A percentile compares a stretch with the other conserved stretches of the same genome.
Evolutionary conservation across 345 rosid species (phyloP).

Genomic region (Orychophragmus violaceus): DNA sequence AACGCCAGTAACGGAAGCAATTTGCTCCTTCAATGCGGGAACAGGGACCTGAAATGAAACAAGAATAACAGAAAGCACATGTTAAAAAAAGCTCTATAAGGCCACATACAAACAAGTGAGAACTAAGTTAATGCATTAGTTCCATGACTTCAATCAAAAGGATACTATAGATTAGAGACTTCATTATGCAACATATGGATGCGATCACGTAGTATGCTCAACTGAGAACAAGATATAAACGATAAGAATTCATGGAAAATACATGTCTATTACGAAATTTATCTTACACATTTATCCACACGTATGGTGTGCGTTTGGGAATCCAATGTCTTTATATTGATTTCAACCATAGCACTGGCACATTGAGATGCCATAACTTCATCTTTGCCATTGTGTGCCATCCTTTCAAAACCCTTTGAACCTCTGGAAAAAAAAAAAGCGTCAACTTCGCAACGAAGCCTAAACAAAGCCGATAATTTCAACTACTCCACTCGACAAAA

Average conservation of each 20-base stretch:
- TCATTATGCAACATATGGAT: conserved; percentile 10
- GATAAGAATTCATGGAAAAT: not conserved
- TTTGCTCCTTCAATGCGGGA: conserved; percentile 60
- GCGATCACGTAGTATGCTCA: not conserved
- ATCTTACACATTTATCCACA: conserved; percentile 50
- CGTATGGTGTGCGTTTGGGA: conserved; percentile 46
- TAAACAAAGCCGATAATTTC: not conserved
- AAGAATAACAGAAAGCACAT: not conserved
- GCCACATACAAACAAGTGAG: not conserved
- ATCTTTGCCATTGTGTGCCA: conserved; percentile 40
- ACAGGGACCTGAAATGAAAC: conserved; percentile 41
- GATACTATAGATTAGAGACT: not conserved
- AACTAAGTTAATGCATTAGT: not conserved
- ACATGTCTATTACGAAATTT: not conserved
- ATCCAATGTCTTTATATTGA: conserved; percentile 54
- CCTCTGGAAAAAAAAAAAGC: not conserved
- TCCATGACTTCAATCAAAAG: not conserved
- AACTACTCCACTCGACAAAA: too few species aligned
- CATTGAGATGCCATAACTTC: conserved; percentile 30
- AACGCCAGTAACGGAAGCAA: conserved; percentile 53
- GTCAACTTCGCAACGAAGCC: not conserved
- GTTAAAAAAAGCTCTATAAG: not conserved
- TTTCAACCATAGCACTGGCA: conserved; percentile 46
- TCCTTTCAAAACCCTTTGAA: conserved; percentile 20
- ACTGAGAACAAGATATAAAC: not conserved